A percentile compares a stretch with the other conserved stretches of the same genome.
These are phyloP conservation scores for Triticum turgidum DNA, from an alignment of 176 grass and related monocot species.

Conservation along the genomic window DNA sequence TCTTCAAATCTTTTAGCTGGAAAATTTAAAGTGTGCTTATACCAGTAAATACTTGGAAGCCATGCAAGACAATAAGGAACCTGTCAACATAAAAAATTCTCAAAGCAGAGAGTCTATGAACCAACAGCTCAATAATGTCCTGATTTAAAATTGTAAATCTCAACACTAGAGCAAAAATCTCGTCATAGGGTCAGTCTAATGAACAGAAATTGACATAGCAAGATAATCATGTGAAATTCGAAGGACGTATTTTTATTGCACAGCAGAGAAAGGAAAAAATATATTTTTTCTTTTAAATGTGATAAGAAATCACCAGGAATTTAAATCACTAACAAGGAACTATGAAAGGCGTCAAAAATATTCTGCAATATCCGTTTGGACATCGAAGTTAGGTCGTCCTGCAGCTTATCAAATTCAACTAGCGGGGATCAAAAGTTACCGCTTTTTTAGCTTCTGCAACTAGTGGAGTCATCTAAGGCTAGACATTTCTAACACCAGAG, in stretches of 20 bases:
- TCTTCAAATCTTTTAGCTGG: not conserved
- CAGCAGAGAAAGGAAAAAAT: not conserved
- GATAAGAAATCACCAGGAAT: not conserved
- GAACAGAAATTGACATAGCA: not conserved
- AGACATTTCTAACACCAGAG: no score
- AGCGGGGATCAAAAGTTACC: not conserved
- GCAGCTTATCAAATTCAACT: not conserved
- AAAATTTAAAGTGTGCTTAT: not conserved
- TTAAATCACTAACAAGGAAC: not conserved
- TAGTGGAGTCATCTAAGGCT: not conserved
- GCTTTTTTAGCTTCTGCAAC: not conserved
- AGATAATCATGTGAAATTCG: not conserved
- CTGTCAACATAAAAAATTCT: not conserved
- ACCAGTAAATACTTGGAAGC: not conserved
- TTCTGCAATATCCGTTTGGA: not conserved
- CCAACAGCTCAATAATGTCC: not conserved
- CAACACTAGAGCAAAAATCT: not conserved
- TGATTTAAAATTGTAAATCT: not conserved
- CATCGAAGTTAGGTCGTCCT: not conserved
- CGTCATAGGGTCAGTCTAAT: not conserved
- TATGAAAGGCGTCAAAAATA: not conserved
- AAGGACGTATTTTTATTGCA: not conserved
- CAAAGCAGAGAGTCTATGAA: not conserved
- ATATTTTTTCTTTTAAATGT: not conserved
- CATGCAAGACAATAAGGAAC: not conserved